phyloP scores from a whole-genome alignment of 2,329 filamentous ascomycete species.

The Penicillium aurantiogriseum region DNA sequence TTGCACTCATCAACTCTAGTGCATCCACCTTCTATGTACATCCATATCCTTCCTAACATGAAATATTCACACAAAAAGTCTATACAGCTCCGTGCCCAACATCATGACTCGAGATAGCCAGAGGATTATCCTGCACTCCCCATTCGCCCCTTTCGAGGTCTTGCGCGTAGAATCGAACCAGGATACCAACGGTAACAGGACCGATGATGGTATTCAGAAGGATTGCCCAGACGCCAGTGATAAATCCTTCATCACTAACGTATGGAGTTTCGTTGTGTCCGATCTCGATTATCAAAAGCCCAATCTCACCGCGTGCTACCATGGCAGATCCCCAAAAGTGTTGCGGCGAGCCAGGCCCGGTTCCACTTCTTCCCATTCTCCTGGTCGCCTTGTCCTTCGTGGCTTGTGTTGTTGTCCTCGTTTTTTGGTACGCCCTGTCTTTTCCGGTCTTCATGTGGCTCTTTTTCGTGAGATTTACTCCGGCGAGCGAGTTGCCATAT shows the following conservation, averaged over 20 bases:
- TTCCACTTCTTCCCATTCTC: conserved; percentile 1
- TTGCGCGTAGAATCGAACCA: conserved; percentile 26
- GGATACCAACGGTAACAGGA: conserved; percentile 27
- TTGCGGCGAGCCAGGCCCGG: conserved; percentile 21
- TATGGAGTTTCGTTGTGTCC: conserved; percentile 38
- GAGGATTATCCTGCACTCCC: conserved; percentile 21
- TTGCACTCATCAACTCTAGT: too few relatives aligned
- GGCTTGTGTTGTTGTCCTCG: background rate
- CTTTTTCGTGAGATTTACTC: background rate
- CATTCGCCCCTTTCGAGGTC: conserved; percentile 27
- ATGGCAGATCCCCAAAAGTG: conserved; percentile 34
- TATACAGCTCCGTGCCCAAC: background rate
- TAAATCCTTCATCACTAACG: conserved; percentile 38
- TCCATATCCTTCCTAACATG: background rate
- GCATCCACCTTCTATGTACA: background rate
- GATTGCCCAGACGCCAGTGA: conserved; percentile 34
- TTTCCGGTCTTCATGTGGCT: background rate
- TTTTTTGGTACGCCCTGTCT: background rate
- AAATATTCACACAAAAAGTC: background rate
- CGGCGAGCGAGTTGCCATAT: conserved; percentile 18
- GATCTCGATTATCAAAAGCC: conserved; percentile 34
- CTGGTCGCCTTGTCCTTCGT: background rate
- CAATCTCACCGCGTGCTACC: conserved; percentile 36
- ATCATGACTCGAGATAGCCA: background rate
- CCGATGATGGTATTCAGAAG: conserved; percentile 35